Base-by-base conservation (phyloP, 2,329 filamentous ascomycete genomes). In the Penicillium sclerotigenum region DNA sequence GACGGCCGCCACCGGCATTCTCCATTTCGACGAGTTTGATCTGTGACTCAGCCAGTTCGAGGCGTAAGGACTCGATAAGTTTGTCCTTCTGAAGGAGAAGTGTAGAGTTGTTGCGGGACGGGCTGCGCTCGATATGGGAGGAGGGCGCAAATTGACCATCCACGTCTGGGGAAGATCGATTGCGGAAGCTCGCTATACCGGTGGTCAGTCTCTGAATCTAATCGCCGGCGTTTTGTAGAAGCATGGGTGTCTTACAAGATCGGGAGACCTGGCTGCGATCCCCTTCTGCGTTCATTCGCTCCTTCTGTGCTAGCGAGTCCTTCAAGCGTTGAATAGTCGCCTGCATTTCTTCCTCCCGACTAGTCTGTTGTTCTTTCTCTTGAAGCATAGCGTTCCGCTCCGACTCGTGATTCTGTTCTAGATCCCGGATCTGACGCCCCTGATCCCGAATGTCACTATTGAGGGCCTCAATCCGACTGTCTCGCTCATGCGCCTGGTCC, bases 11-110 rank as follows among this genome's bases (percentile, higher is more conserved):
- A 50, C 91, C 93, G 74, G 89, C 86, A 72, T 97, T 96, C 75
- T 97, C 92, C 52, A 94, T 87, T 74, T 97, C 93, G 28, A 96
- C 88, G 26, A 97, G 81, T 75, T 96, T 97, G 76, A 97, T 95
- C 73, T 97, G 92, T 22, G 90, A 88, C 74, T 97, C 94, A 41
- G 94, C 93, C 47, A 99, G 83, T 73, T 99, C 94, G 26, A 97
- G 83, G 54, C 93, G 85, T 59, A 99, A 80, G 11, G 89, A 91
- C 73, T 97, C 93, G 65, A 99, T 97, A 57, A 97, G 80, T 76
- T 95, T 94, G 76, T 99, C 94, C 74, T 97, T 99, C 73, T 97
- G 92, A 65, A 95, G 82, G 48, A 97, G 83, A 50, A 96, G 81
- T 73, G 93, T 95, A 14, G 91, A 95, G 74, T 89, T 93, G 72